Percentiles rank a stretch among this genome's conserved stretches.
Conservation (phyloP, 441 rosid genomes). For the Adansonia madagascariensis region DNA sequence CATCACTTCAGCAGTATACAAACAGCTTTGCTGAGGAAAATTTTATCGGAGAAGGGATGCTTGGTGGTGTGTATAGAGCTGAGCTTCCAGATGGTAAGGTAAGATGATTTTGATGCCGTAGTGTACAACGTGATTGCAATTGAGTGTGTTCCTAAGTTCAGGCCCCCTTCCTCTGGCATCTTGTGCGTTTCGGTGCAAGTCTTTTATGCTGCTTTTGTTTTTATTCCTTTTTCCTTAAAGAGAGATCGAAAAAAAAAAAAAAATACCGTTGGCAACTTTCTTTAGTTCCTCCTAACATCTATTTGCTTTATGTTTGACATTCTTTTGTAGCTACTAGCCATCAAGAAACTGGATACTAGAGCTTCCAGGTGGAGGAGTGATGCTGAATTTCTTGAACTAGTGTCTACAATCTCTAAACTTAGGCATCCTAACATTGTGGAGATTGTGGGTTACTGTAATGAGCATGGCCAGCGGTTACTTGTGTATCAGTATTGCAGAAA, state of each 20-base stretch:
- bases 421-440: constrained; percentile 66
- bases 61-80: constrained; percentile 77
- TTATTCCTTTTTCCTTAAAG: neutral
- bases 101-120: constrained; percentile 20
- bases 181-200: neutral
- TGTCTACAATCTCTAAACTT: constrained; percentile 54
- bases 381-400: constrained; percentile 61
- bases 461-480: constrained; percentile 73
- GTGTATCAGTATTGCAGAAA: constrained; percentile 61
- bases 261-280: neutral
- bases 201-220: neutral
- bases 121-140: neutral
- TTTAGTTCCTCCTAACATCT: neutral
- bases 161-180: neutral
- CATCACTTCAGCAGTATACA: constrained; percentile 85
- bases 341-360: constrained; percentile 71
- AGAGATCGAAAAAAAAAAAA: neutral
- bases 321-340: constrained; percentile 58
- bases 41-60: constrained; percentile 73
- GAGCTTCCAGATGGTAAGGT: constrained; percentile 84
- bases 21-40: constrained; percentile 74
- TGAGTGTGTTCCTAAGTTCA: neutral
- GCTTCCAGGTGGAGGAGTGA: constrained; percentile 54
- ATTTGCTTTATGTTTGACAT: neutral
- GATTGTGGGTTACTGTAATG: constrained; percentile 81